phyloP scores from a whole-genome alignment of 2,329 filamentous ascomycete species.

The Nannizzia gypsea region DNA sequence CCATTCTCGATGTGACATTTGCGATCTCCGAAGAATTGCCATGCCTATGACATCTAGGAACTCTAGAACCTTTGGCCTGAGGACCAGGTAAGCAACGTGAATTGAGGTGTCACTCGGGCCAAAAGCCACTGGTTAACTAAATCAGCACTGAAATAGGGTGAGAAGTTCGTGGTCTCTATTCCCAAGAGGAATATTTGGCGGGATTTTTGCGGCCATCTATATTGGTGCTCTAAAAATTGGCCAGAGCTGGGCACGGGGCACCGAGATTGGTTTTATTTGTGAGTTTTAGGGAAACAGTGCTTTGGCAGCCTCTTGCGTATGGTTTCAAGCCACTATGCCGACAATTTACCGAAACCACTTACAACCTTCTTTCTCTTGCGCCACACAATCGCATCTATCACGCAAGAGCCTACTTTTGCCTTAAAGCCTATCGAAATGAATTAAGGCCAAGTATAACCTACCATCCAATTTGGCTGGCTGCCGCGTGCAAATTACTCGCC shows the following conservation, averaged over 20 bases:
- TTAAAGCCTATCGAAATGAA: conserved; percentile 6
- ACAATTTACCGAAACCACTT: conserved; percentile 3
- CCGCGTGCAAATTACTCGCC: background rate
- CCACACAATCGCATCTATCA: conserved; percentile 6
- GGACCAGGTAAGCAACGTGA: conserved; percentile 6
- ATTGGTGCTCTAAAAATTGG: no score
- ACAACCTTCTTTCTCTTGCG: conserved; percentile 9
- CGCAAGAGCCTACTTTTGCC: conserved; percentile 7
- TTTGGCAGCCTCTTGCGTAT: no score
- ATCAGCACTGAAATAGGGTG: no score
- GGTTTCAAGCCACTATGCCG: conserved; percentile 8
- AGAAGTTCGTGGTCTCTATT: no score
- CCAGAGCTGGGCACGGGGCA: no score
- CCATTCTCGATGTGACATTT: conserved; percentile 10
- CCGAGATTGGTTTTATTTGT: no score
- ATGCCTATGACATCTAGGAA: conserved; percentile 3
- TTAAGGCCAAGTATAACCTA: background rate
- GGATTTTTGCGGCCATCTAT: no score
- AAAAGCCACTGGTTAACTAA: no score
- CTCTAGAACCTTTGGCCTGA: conserved; percentile 10
- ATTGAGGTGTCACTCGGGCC: no score
- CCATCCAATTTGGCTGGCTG: conserved; percentile 9
- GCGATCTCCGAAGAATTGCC: background rate
- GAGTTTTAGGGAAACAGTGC: no score
- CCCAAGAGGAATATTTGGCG: no score